Percentiles rank a stretch among this genome's conserved stretches.
Conservation (phyloP, 1,284 basidiomycete genomes). For the Thecaphora thlaspeos region DNA sequence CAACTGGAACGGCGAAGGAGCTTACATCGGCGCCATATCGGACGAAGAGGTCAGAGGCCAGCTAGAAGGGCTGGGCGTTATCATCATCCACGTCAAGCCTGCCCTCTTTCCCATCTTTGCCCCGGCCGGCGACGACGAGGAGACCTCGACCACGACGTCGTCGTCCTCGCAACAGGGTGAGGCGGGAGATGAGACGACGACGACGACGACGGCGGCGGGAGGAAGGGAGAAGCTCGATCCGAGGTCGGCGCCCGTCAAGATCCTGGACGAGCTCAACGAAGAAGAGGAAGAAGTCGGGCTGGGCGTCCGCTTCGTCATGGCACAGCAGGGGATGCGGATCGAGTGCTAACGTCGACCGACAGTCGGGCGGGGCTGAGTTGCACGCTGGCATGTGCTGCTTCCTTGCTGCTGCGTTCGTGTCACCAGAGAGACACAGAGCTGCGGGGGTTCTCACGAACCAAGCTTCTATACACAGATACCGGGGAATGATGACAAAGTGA, state of each 20-base stretch:
- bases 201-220: no score
- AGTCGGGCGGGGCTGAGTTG: no score
- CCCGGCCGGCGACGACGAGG: constrained; percentile 1
- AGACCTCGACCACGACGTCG: constrained; percentile 5
- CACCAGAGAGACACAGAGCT: no score
- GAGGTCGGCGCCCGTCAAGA: constrained; percentile 8
- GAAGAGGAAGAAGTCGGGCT: constrained; percentile 20
- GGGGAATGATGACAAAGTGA: no score
- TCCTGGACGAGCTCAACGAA: constrained; percentile 38
- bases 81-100: constrained; percentile 51
- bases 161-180: no score
- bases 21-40: not conserved
- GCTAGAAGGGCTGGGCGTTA: constrained; percentile 33
- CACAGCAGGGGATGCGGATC: constrained; percentile 49
- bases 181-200: no score
- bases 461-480: no score
- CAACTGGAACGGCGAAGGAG: no score
- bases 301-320: constrained; percentile 48
- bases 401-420: no score
- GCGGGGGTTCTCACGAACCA: no score
- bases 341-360: constrained; percentile 23
- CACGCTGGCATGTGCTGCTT: no score
- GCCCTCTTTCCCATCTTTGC: constrained; percentile 43
- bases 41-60: constrained; percentile 27
- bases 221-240: not conserved